Conservation (phyloP, 2,329 filamentous ascomycete species). For the Neoscytalidium dimidiatum region DNA sequence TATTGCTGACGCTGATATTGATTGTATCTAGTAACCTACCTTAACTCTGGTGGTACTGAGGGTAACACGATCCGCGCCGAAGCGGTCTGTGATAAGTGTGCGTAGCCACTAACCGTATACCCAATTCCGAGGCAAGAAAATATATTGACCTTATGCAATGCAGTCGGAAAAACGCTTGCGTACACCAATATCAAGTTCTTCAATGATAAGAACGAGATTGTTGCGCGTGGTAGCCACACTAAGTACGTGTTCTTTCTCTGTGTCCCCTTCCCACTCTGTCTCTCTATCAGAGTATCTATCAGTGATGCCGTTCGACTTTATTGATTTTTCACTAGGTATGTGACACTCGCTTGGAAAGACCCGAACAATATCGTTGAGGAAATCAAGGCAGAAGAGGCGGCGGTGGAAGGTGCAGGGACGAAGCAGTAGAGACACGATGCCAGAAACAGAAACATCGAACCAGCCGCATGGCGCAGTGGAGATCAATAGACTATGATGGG, state of each 20-base stretch:
- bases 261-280: not conserved
- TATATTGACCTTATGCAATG: not conserved
- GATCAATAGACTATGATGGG: no score
- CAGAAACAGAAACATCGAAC: not conserved
- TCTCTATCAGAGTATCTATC: not conserved
- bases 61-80: slow-evolving; percentile 63
- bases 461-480: not conserved
- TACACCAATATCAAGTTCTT: slow-evolving; percentile 64
- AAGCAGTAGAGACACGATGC: not conserved
- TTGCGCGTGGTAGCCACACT: slow-evolving; percentile 68
- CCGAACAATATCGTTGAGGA: slow-evolving; percentile 63
- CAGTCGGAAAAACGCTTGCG: slow-evolving; percentile 66
- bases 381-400: slow-evolving; percentile 36
- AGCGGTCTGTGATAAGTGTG: slow-evolving; percentile 67
- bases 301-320: not conserved
- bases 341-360: slow-evolving; percentile 63
- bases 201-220: slow-evolving; percentile 60
- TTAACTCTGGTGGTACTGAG: slow-evolving; percentile 63
- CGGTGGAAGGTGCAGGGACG: not conserved
- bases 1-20: not conserved
- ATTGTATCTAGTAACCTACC: slow-evolving; percentile 57
- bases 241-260: slow-evolving; percentile 50
- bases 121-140: not conserved
- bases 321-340: slow-evolving; percentile 46
- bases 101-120: slow-evolving; percentile 21